Percentiles rank a stretch among this genome's conserved stretches.
Conservation (phyloP, 202 grass and related monocot genomes). For the Panicum hallii region DNA sequence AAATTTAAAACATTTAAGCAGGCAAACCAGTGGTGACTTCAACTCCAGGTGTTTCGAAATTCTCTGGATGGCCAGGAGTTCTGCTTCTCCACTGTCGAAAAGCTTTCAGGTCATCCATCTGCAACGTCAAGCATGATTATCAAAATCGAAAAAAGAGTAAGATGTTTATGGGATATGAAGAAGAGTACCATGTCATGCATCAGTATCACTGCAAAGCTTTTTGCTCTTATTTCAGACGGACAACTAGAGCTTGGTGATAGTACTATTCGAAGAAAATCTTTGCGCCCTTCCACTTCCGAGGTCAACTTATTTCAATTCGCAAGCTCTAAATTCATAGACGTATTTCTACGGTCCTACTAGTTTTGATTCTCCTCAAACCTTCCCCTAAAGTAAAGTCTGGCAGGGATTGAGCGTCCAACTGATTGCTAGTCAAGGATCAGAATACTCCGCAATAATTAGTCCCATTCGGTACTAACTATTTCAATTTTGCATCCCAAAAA, state of each 20-base stretch:
- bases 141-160: background rate
- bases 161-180: background rate
- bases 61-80: slow-evolving; percentile 82
- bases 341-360: background rate
- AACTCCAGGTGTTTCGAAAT: slow-evolving; percentile 75
- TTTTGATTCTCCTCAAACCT: background rate
- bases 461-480: background rate
- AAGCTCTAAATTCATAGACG: background rate
- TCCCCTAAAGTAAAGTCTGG: background rate
- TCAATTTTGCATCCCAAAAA: background rate
- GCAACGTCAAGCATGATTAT: slow-evolving; percentile 15
- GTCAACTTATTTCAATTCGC: background rate
- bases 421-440: background rate
- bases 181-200: background rate
- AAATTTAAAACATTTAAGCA: background rate
- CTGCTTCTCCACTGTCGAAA: slow-evolving; percentile 77
- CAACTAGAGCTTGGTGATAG: background rate
- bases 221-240: background rate
- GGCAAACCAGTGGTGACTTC: slow-evolving; percentile 74
- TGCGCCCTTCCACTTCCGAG: background rate
- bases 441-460: background rate
- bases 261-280: background rate
- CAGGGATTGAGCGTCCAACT: background rate
- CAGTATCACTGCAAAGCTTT: background rate
- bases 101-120: slow-evolving; percentile 77